Base-by-base conservation (phyloP, 805 yeast species). In the Starmerella sirachaensis region DNA sequence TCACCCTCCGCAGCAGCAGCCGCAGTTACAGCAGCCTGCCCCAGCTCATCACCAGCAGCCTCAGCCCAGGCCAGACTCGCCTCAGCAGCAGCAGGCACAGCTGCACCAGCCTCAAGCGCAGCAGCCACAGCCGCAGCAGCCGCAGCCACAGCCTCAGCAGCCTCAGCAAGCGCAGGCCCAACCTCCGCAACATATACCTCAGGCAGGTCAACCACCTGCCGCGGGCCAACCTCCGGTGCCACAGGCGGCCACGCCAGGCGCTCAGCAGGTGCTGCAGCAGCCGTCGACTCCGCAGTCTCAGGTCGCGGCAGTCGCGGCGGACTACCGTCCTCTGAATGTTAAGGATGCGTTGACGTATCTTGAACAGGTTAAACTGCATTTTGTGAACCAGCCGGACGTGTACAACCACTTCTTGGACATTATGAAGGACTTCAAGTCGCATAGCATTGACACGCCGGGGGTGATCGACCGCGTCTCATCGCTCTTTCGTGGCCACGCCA, bases 371-470 rank as follows among this genome's bases (percentile, higher is more conserved):
- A 91, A 91, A 60, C 71, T 78, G 33, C 96, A 86, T 58, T 91
- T 91, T 61, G 79, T 73, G 58, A 72, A 76, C 48, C 93, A 88
- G 61, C 93, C 97, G 0, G 96, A 86, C 52, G 94, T 91, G 29
- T 91, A 91, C 66, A 91, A 91, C 60, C 85, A 82, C 59, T 91
- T 93, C 54, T 68, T 91, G 54, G 99, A 91, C 57, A 88, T 91
- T 47, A 91, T 91, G 99, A 93, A 93, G 64, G 99, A 93, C 57
- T 93, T 91, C 65, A 93, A 93, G 65, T 78, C 93, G 37, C 96
- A 88, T 63, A 74, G 76, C 44, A 86, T 91, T 52, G 97, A 91
- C 58, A 91, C 99, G 0, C 98, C 97, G 0, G 99, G 97, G 24
- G 99, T 91, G 20, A 91, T 91, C 56, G 95, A 88, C 58, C 69